phyloP scores from a whole-genome alignment of 2,329 filamentous ascomycete species.

The Emericellopsis cladophorae region DNA sequence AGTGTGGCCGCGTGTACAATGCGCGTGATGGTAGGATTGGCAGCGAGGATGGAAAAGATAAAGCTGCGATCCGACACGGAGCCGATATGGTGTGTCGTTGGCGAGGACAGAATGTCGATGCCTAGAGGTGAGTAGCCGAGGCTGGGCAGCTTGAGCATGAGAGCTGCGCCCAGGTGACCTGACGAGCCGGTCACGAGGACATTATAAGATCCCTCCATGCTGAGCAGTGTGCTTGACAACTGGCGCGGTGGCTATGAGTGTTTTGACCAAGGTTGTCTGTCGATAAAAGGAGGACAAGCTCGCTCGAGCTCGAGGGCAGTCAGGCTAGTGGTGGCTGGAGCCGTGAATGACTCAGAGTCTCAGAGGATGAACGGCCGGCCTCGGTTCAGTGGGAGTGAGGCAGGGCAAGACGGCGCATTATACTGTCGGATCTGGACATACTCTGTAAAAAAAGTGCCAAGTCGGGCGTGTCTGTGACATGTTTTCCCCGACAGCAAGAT shows the following conservation, averaged over 20 bases:
- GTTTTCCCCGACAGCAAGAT: too few species aligned
- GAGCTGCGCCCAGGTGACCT: constrained; percentile 30
- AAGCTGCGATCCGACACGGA: constrained; percentile 22
- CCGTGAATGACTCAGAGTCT: too few species aligned
- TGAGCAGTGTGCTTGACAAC: too few species aligned
- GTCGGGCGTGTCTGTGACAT: too few species aligned
- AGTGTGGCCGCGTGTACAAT: constrained; percentile 32
- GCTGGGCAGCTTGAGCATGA: constrained; percentile 27
- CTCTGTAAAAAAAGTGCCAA: too few species aligned
- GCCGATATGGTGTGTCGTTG: constrained; percentile 21
- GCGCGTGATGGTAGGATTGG: constrained; percentile 19
- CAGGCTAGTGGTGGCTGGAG: too few species aligned
- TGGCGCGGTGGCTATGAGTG: not conserved
- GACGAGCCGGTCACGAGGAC: constrained; percentile 33
- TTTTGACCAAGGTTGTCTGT: too few species aligned
- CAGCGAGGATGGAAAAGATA: constrained; percentile 15
- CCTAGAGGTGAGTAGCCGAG: constrained; percentile 26
- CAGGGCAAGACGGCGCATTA: too few species aligned
- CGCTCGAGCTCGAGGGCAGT: not conserved
- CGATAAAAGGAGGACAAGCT: too few species aligned
- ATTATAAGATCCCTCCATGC: constrained; percentile 7
- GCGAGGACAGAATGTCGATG: constrained; percentile 25
- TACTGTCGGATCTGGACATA: too few species aligned
- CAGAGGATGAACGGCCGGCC: too few species aligned
- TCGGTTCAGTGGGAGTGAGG: too few species aligned